Evolutionary conservation across 257 asterid species (phyloP).

Genomic region (Thymus quinquecostatus): DNA sequence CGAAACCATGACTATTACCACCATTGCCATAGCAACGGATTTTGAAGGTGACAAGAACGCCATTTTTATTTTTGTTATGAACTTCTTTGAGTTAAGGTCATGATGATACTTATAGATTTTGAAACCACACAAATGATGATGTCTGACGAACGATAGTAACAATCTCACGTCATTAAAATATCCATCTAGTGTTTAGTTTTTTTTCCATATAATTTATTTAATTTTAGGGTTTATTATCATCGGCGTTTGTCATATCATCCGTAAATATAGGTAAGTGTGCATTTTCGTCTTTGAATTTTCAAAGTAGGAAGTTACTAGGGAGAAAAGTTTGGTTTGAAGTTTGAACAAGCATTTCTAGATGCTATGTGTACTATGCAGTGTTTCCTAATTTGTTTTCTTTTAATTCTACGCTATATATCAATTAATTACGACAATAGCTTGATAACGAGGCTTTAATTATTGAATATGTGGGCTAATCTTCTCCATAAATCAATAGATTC

Average conservation of each 20-base stretch:
- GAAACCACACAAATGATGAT: not conserved
- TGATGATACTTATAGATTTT: not conserved
- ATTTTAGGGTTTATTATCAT: no score
- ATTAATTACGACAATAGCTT: not conserved
- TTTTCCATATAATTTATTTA: no score
- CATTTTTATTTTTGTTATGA: not conserved
- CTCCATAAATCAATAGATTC: no score
- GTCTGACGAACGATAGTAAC: no score
- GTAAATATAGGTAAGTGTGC: no score
- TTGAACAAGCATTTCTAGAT: slow-evolving; percentile 8
- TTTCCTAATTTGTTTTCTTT: not conserved
- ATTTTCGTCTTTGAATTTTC: no score
- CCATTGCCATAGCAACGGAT: not conserved
- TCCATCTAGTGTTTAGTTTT: no score
- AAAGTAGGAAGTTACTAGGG: not conserved
- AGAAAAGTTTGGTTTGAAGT: not conserved
- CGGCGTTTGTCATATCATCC: no score
- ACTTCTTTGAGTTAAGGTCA: not conserved
- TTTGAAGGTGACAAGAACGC: not conserved
- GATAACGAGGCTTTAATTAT: not conserved
- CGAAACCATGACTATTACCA: not conserved
- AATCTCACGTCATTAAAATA: no score
- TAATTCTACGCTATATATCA: not conserved
- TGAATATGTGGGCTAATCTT: no score
- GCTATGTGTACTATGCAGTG: not conserved